Evolutionary conservation across 371 early-diverging fungal species (phyloP), one percentile per base, ranked within the genome.

Genomic region (Mucor lusitanicus): DNA sequence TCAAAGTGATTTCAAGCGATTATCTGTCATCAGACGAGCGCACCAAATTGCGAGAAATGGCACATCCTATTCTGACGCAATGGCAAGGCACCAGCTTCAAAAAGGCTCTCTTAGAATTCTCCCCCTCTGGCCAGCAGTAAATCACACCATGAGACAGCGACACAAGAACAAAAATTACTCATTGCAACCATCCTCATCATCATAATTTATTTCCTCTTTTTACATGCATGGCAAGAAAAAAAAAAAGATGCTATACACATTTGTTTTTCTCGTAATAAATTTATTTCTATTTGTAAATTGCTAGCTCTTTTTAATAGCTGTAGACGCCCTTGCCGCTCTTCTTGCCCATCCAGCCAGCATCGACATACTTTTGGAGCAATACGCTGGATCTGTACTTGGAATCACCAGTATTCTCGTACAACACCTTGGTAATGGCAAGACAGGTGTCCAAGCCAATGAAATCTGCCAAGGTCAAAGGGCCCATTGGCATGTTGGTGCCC

Each of bases 401-500:
- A 74, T 99, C 99, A 56, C 98, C 98, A n/a, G 97, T 86, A 77
- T 97, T 92, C 27, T 88, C 85, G 77, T 98, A 93, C 32, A 98
- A 87, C 8, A 99, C 97, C 71, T 92, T 87, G 94, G 96, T 95
- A 71, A 99, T 99, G 30, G 97, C 92, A 71, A 98, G 79, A 79
- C 97, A 97, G 1, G 99, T 99, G 76, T 99, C 99, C 33, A 99
- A 81, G 23, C 99, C 99, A 75, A 99, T 97, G 73, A 98, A 97
- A 77, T 99, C 99, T 9, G 98, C 99, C 67, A 99, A 86, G 1
- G 93, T 94, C 64, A 99, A 87, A 27, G 99, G 99, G 23, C 99
- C 99, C 98, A 99, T 99, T 5, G 99, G 99, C 76, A 88, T 89
- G 78, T 97, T 97, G 53, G 97, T 94, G 25, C 96, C 99, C 39